These are phyloP conservation scores for Phytophthora parvispora DNA, from an alignment of 352 stramenopile genomes.

Conservation along the genomic window DNA sequence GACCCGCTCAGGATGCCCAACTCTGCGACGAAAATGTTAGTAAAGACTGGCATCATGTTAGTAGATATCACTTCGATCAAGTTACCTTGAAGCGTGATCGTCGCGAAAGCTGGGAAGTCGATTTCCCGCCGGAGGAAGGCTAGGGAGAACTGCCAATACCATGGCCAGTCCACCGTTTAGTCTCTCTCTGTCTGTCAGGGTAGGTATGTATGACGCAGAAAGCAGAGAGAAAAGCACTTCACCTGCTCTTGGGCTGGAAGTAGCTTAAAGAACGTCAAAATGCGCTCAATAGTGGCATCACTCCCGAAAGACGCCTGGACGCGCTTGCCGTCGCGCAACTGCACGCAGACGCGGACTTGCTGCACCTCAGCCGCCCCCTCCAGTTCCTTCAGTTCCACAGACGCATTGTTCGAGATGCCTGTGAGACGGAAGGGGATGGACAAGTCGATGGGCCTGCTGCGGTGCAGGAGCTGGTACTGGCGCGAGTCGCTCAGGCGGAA, in stretches of 20 bases:
- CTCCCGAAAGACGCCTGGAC: constrained; percentile 73
- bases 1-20: constrained; percentile 85
- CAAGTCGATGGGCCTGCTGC: constrained; percentile 70
- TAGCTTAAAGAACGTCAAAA: constrained; percentile 68
- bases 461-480: constrained; percentile 77
- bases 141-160: constrained; percentile 66
- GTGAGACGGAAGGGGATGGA: constrained; percentile 89
- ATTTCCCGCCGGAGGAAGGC: constrained; percentile 87
- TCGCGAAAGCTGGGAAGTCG: constrained; percentile 49
- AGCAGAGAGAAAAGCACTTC: neutral
- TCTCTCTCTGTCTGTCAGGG: constrained; percentile 3
- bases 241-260: constrained; percentile 57
- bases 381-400: constrained; percentile 68
- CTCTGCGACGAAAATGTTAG: constrained; percentile 43
- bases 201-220: neutral
- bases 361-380: constrained; percentile 40
- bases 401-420: constrained; percentile 87
- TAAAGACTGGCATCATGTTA: neutral
- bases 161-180: constrained; percentile 2
- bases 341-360: constrained; percentile 85
- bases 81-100: constrained; percentile 76
- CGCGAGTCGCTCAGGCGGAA: constrained; percentile 56
- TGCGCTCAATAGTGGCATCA: constrained; percentile 61
- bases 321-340: constrained; percentile 80
- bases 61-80: neutral